These are phyloP conservation scores for Boeremia exigua DNA, from an alignment of 2,329 filamentous ascomycete genomes.

Conservation along the genomic window DNA sequence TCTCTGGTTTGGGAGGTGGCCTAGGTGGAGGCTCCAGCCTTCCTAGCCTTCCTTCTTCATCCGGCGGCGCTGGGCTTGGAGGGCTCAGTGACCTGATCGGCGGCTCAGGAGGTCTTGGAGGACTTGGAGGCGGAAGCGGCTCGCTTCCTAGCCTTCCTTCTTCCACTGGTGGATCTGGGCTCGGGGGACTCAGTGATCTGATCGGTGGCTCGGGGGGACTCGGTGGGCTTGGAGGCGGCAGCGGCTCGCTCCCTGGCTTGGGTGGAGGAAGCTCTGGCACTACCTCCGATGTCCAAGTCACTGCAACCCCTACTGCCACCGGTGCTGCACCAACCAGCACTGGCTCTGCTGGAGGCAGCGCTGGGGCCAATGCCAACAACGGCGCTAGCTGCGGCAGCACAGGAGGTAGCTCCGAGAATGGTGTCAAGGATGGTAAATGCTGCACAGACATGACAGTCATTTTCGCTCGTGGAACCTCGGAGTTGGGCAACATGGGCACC, in stretches of 20 bases:
- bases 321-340: conserved; percentile 6
- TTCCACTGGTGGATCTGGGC: background rate
- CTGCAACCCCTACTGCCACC: conserved; percentile 11
- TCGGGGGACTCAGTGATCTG: background rate
- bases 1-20: background rate
- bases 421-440: conserved; percentile 46
- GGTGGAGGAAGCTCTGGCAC: background rate
- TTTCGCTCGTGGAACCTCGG: conserved; percentile 52
- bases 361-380: conserved; percentile 16
- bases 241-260: background rate
- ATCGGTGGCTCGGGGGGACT: background rate
- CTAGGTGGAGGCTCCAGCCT: background rate
- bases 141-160: background rate
- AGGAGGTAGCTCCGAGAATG: conserved; percentile 47
- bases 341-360: conserved; percentile 6
- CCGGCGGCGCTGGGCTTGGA: conserved; percentile 1
- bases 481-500: conserved; percentile 52
- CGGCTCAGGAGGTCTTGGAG: background rate
- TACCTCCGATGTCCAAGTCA: background rate
- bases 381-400: conserved; percentile 30
- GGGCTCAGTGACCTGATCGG: background rate
- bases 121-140: background rate
- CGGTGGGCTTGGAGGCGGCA: background rate
- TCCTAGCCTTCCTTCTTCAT: background rate
- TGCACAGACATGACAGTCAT: conserved; percentile 53